phyloP scores from a whole-genome alignment of 768 basidiomycete species.

The Boletales sp. region DNA sequence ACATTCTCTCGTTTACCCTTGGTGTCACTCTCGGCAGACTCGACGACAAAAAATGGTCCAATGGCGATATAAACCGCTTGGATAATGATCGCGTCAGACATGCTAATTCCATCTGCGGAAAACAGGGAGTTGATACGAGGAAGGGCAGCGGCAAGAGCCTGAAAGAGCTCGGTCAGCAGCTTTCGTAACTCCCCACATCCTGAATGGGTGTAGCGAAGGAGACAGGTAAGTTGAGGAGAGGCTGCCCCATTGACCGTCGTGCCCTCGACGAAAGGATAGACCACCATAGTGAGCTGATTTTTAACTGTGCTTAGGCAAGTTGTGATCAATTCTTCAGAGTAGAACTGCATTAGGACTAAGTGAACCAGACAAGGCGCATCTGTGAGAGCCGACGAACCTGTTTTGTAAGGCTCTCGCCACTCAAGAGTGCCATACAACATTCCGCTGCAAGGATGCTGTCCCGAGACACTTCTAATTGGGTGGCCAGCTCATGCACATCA shows the following conservation, averaged over 20 bases:
- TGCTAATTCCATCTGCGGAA: conserved; percentile 56
- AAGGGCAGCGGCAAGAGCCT: conserved; percentile 65
- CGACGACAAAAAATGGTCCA: conserved; percentile 91
- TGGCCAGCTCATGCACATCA: conserved; percentile 50
- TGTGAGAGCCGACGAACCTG: conserved; percentile 51
- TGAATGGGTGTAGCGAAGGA: conserved; percentile 43
- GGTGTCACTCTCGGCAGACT: conserved; percentile 52
- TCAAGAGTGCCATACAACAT: conserved; percentile 74
- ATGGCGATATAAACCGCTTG: conserved; percentile 91
- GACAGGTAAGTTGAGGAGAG: conserved; percentile 49
- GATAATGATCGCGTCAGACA: conserved; percentile 92
- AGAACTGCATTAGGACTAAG: conserved; percentile 49
- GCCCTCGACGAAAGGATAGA: conserved; percentile 87
- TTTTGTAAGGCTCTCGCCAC: conserved; percentile 77
- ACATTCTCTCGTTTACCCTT: conserved; percentile 55
- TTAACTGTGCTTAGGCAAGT: conserved; percentile 74
- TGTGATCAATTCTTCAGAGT: conserved; percentile 91
- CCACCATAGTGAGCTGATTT: conserved; percentile 69
- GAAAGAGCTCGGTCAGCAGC: conserved; percentile 65
- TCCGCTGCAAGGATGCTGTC: conserved; percentile 83
- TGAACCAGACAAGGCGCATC: not conserved
- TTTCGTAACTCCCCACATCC: conserved; percentile 37
- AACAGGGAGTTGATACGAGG: conserved; percentile 75
- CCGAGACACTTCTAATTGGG: conserved; percentile 54
- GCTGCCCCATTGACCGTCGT: conserved; percentile 39